Evolutionary conservation across 768 basidiomycete species (phyloP).

Genomic region (Artomyces pyxidatus): DNA sequence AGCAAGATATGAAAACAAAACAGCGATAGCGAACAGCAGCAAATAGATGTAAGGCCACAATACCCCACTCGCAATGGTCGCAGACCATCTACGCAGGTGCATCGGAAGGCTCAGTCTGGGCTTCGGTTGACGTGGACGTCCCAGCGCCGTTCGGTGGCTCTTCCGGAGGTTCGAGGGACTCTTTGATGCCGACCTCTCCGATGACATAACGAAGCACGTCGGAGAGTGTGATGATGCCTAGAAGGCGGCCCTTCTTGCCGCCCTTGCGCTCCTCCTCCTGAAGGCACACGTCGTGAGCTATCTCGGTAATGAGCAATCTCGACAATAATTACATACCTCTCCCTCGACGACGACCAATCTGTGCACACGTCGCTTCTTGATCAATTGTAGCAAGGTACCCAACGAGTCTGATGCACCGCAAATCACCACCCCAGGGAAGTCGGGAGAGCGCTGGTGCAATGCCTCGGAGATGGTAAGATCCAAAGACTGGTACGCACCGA

Average conservation of each 20-base stretch:
- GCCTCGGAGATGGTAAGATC: slow-evolving; percentile 93
- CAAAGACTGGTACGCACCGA: slow-evolving; percentile 92
- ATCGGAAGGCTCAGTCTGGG: slow-evolving; percentile 1
- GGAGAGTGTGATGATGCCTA: slow-evolving; percentile 84
- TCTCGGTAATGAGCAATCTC: background rate
- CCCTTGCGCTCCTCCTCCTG: slow-evolving; percentile 77
- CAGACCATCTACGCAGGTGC: background rate
- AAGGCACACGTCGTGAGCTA: background rate
- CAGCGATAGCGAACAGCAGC: background rate
- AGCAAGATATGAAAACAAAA: background rate
- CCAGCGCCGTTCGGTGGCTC: slow-evolving; percentile 11
- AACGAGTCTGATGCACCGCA: slow-evolving; percentile 91
- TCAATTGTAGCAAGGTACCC: slow-evolving; percentile 80
- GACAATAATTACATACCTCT: slow-evolving; percentile 43
- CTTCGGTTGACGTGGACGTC: background rate
- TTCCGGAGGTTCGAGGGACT: slow-evolving; percentile 11
- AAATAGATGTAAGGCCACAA: background rate
- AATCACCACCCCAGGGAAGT: slow-evolving; percentile 95
- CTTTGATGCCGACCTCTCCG: slow-evolving; percentile 25
- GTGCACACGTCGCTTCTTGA: slow-evolving; percentile 91
- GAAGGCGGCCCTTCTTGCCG: slow-evolving; percentile 73
- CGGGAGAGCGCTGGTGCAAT: slow-evolving; percentile 81
- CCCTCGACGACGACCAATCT: slow-evolving; percentile 93
- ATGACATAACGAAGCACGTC: slow-evolving; percentile 84
- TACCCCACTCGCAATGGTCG: background rate